Base-by-base conservation (phyloP, 2,329 filamentous ascomycete genomes). In the Stagonosporopsis rhizophila region DNA sequence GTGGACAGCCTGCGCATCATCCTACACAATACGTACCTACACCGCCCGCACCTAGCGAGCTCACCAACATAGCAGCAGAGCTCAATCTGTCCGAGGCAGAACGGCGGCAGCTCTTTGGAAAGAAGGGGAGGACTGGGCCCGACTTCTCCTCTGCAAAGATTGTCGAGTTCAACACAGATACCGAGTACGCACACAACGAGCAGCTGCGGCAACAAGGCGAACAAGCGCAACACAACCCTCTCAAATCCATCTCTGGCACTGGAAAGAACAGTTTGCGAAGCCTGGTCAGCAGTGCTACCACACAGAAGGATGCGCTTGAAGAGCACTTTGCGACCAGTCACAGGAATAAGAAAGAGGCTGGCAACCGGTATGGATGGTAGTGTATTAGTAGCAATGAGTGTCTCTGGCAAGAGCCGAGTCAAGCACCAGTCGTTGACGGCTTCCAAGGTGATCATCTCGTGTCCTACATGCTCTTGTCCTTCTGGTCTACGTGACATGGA, bases 181-280 rank as follows among this genome's bases (percentile, higher is more conserved):
- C 82, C 55, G 93, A 97, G 78, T 98, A 98, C 75, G 85, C 84
- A 22, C 86, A 90, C 68, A 98, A 98, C 75, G 90, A 96, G 77
- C 82, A 83, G 64, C 73, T 96, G 20, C 85, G 91, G 11, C 85
- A 87, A 17, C 80, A 85, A 45, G 89, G 90, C 70, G 86, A 92
- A 73, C 80, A 87, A 69, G 74, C 87, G 50, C 84, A 87, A 45
- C 90, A 96, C 77, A 93, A 94, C 68, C 90, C 92, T 7, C 88
- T 97, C 52, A 89, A 92, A 47, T 81, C 88, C 2, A 89, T 96
- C 71, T 88, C 91, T 22, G 73, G 72, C 8, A 90, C 92, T 3
- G 91, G 92, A 57, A 97, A 97, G 79, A 92, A 97, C 78, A 96
- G 85, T 68, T 81, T 98, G 74, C 88, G 89, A 71, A 92, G 96